A percentile compares a stretch with the other conserved stretches of the same genome.
These are phyloP conservation scores for Irpex sp. DNA, from an alignment of 1,284 basidiomycete species.

Conservation along the genomic window DNA sequence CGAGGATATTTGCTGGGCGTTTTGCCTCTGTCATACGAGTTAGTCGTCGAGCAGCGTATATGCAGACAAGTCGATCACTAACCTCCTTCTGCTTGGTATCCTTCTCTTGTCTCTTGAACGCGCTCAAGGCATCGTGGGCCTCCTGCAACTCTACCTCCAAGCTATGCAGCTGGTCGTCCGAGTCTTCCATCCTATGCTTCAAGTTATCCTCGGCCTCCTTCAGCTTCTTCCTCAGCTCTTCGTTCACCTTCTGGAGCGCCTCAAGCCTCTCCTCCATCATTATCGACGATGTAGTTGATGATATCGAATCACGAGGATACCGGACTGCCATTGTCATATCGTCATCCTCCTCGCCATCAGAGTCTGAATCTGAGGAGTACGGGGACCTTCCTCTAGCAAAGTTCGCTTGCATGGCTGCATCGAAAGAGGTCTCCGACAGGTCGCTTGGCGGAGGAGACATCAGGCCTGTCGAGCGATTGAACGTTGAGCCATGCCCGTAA, in stretches of 20 bases:
- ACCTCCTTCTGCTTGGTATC: conserved; percentile 83
- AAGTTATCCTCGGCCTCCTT: conserved; percentile 69
- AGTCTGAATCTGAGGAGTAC: conserved; percentile 37
- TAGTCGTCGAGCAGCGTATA: background rate
- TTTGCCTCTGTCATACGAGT: conserved; percentile 44
- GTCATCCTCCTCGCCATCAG: conserved; percentile 36
- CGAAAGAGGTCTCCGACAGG: conserved; percentile 29
- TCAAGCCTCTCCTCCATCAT: conserved; percentile 66
- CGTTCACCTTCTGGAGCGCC: conserved; percentile 66
- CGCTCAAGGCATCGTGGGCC: conserved; percentile 63
- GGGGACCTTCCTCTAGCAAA: conserved; percentile 24
- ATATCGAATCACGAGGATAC: conserved; percentile 50
- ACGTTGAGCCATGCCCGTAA: conserved; percentile 14
- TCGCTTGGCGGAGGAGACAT: conserved; percentile 32
- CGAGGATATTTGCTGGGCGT: conserved; percentile 57
- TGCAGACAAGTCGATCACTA: conserved; percentile 14
- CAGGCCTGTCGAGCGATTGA: conserved; percentile 16
- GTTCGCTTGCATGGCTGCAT: conserved; percentile 29
- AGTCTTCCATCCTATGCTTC: conserved; percentile 62
- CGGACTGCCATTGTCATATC: conserved; percentile 55
- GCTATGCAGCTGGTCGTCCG: conserved; percentile 75
- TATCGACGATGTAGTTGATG: conserved; percentile 55
- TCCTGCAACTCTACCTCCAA: conserved; percentile 74
- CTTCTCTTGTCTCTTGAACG: conserved; percentile 84
- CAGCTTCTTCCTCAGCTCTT: conserved; percentile 68